Conservation (phyloP, 2,329 filamentous ascomycete species). For the Penicillium decumbens region DNA sequence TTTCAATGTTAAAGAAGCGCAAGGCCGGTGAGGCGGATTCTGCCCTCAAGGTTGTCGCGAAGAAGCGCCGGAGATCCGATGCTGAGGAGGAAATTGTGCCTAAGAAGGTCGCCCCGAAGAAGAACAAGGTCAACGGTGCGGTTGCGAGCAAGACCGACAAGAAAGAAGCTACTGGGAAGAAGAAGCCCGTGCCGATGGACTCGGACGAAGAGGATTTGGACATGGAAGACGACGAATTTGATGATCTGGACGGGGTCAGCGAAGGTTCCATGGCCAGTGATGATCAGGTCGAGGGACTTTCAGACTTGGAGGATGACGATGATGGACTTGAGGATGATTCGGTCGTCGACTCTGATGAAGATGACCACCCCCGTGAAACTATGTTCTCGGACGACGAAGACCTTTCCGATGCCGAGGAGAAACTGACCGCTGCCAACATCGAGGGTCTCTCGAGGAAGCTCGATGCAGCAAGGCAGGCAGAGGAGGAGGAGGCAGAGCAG, state of each 20-base stretch:
- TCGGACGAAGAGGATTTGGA: constrained; percentile 37
- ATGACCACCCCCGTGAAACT: constrained; percentile 53
- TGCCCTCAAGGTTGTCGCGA: constrained; percentile 46
- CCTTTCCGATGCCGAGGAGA: constrained; percentile 81
- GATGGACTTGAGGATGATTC: constrained; percentile 54
- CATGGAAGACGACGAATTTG: constrained; percentile 46
- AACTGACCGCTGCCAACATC: constrained; percentile 91
- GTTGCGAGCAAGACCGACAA: constrained; percentile 27
- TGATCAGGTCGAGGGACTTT: constrained; percentile 40
- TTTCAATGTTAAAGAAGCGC: constrained; percentile 65
- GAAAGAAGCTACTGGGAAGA: constrained; percentile 20
- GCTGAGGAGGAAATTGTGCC: constrained; percentile 43
- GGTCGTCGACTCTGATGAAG: constrained; percentile 68
- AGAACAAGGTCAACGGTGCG: constrained; percentile 35
- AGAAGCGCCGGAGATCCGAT: constrained; percentile 60
- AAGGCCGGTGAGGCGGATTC: constrained; percentile 67
- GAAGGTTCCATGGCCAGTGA: constrained; percentile 48
- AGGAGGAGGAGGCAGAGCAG: constrained; percentile 75
- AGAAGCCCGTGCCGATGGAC: constrained; percentile 24
- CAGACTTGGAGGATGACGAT: constrained; percentile 55
- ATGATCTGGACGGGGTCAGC: constrained; percentile 40
- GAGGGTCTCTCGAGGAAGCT: constrained; percentile 82
- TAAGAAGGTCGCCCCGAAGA: constrained; percentile 39
- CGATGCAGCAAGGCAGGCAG: constrained; percentile 69
- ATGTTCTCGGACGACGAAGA: constrained; percentile 97